Evolutionary conservation across 257 asterid species (phyloP), one percentile per base, ranked within the genome.

Genomic region (Petunia secreta): DNA sequence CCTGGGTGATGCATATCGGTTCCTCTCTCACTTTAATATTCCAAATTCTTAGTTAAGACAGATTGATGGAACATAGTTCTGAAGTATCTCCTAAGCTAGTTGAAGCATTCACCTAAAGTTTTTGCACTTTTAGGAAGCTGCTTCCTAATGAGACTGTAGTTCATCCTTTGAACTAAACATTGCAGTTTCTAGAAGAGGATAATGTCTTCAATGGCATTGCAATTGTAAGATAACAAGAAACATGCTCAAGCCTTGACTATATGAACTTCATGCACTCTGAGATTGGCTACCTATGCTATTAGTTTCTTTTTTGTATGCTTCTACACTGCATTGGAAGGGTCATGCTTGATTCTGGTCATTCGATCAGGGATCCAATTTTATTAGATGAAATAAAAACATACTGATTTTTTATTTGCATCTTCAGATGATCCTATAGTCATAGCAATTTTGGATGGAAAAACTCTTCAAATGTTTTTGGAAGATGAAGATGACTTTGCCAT

Each of bases 401-500:
- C 25, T 78, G 48, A 71, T 81, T 74, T 40, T 54, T 39, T 2
- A 43, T 82, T 65, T 76, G 82, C 58, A 44, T 44, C 54, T 65
- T 80, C 84, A 90, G 93, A 85, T 66, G 86, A 90, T 80, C 93
- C 93, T 64, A 79, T 87, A 75, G 88, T 82, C 80, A 81, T 85
- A 43, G 87, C 89, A 63, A 79, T 88, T 58, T 85, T 90, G 89
- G 88, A 90, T 73, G 93, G 93, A 11, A 82, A 78, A 75, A 79
- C 79, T 71, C 85, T 88, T 79, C 83, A 55, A 48, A 2, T 82
- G 52, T 83, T 84, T 80, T 85, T 90, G 88, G 93, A 88, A 64
- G 93, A 90, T 84, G 93, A 90, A 85, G 93, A 90, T 79, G 93
- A 90, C 87, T 90, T 90, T 63, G 93, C 93, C 8, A 88, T 90